A percentile compares a stretch with the other conserved stretches of the same genome.
phyloP scores from a whole-genome alignment of 495 filamentous ascomycete species.

The Chaetomium fimeti region DNA sequence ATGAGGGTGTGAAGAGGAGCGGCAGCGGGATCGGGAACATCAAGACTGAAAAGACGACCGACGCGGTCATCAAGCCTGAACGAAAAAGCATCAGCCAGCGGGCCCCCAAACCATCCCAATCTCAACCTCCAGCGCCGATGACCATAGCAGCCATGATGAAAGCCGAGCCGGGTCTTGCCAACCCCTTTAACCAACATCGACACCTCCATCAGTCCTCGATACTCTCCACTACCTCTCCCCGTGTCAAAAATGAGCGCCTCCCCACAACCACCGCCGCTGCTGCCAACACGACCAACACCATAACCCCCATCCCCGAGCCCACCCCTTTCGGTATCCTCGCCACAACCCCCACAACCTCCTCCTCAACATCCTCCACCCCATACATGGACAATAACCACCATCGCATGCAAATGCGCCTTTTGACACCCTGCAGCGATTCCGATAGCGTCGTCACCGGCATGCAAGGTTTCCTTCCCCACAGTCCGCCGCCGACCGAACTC shows the following conservation, averaged over 20 bases:
- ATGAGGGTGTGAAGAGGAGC: constrained; percentile 28
- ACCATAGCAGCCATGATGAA: constrained; percentile 9
- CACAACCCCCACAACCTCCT: constrained; percentile 16
- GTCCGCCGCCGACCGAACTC: constrained; percentile 34
- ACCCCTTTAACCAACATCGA: constrained; percentile 5
- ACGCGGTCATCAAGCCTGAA: constrained; percentile 18
- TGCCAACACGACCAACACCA: not conserved
- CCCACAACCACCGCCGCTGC: not conserved
- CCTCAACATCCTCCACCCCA: constrained; percentile 25
- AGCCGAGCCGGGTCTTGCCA: constrained; percentile 7
- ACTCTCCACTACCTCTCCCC: constrained; percentile 25
- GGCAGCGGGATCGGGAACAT: constrained; percentile 22
- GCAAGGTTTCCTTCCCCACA: constrained; percentile 28
- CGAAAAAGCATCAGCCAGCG: not conserved
- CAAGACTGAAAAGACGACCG: constrained; percentile 32
- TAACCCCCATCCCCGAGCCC: constrained; percentile 4
- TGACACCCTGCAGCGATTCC: constrained; percentile 48
- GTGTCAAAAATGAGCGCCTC: constrained; percentile 40
- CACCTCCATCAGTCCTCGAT: constrained; percentile 3
- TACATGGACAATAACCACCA: constrained; percentile 25
- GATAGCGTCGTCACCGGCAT: constrained; percentile 33
- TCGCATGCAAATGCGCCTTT: constrained; percentile 34
- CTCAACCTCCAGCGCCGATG: constrained; percentile 21
- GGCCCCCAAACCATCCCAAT: not conserved
- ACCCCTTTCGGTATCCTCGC: constrained; percentile 3